phyloP scores from a whole-genome alignment of 352 stramenopile species.

The Hyphochytrium catenoides region DNA sequence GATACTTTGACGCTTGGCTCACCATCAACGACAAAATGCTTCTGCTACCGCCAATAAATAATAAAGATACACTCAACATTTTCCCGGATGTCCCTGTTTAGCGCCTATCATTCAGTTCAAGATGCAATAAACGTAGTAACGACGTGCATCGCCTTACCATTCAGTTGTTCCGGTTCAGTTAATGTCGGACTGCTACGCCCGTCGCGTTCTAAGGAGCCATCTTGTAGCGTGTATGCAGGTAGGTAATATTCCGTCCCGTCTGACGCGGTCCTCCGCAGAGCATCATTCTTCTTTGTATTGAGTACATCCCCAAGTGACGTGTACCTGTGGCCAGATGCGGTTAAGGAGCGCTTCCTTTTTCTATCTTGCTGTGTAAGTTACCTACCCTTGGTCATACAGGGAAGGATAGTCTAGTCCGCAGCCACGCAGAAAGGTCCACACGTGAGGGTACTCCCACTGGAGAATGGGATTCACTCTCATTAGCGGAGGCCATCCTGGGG shows the following conservation, averaged over 20 bases:
- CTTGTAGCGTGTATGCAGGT: constrained; percentile 32
- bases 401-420: constrained; percentile 61
- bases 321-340: constrained; percentile 13
- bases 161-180: too few species aligned
- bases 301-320: constrained; percentile 82
- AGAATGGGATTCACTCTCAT: constrained; percentile 95
- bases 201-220: constrained; percentile 35
- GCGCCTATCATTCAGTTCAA: too few species aligned
- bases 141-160: too few species aligned
- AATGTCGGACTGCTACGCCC: constrained; percentile 20
- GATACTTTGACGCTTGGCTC: too few species aligned
- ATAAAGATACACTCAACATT: too few species aligned
- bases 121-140: too few species aligned
- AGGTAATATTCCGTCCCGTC: constrained; percentile 31
- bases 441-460: constrained; percentile 80
- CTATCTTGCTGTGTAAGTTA: neutral
- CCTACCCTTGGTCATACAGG: constrained; percentile 66
- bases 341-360: neutral
- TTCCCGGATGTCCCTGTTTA: too few species aligned
- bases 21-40: too few species aligned
- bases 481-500: constrained; percentile 77
- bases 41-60: too few species aligned
- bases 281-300: constrained; percentile 82
- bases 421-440: constrained; percentile 74
- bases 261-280: constrained; percentile 31